Base-by-base conservation (phyloP, 176 grass and related monocot species). In the Areca catechu region DNA sequence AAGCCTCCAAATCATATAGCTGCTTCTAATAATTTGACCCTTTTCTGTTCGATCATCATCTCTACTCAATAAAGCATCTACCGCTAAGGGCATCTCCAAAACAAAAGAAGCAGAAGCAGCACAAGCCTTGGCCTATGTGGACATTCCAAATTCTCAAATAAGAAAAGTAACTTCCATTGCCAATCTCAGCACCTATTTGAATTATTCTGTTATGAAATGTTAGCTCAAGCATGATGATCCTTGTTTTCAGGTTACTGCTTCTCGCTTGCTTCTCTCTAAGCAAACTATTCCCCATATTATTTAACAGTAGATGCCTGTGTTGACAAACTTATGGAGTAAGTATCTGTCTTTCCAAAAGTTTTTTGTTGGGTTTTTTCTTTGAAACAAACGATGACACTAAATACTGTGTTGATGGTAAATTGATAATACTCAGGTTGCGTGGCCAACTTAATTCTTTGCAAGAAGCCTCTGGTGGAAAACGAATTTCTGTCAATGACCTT, bases 211-310 rank as follows among this genome's bases (percentile, higher is more conserved):
- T 14, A 29, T 29, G 27, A 12, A 1, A 27, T 67, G 16, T 63
- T 22, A 16, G 16, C 4, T 29, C 12, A 43, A 12, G 9, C 34
- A 12, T 55, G 14, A 19, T 16, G 54, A 10, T 25, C 16, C 16
- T 27, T 48, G 3, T 24, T 29, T n/a, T 19, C 76, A 95, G 90
- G 72, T 90, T 79, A 96, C 92, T 0, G 92, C 86, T 5, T 77
- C 82, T 30, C 80, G 86, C 49, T 75, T 96, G 48, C 68, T 96
- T 25, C 68, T 71, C 49, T 96, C 92, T n/a, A 96, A 96, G 57
- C 83, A 88, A 60, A 90, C 86, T 47, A 96, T 96, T 61, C 92
- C 92, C 19, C 92, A 96, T 96, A 96, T 69, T 96, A 96, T 71
- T 75, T 96, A 71, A 87, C 83, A 74, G 83, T 90, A 55, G 86